Evolutionary conservation across 306 rosid species (phyloP).

Genomic region (Crataegus laevigata): DNA sequence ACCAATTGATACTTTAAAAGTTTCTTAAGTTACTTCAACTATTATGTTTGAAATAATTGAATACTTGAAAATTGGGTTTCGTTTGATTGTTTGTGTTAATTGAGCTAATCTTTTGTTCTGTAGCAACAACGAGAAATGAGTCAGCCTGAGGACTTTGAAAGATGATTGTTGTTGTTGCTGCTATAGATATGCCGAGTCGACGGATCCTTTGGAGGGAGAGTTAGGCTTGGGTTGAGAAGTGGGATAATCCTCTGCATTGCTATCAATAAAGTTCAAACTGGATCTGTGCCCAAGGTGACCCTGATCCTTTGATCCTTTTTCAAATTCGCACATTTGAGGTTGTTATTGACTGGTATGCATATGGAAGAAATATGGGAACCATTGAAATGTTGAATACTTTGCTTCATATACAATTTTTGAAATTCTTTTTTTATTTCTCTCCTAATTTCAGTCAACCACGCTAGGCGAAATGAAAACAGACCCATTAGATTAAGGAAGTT

Average conservation of each 20-base stretch:
- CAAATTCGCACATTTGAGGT: neutral
- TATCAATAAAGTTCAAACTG: slow-evolving; percentile 72
- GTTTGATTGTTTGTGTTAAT: no score
- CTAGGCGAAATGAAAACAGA: no score
- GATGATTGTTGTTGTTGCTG: slow-evolving; percentile 93
- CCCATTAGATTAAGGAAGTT: no score
- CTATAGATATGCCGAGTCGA: slow-evolving; percentile 74
- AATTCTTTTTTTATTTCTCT: no score
- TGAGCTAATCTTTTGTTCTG: slow-evolving; percentile 11
- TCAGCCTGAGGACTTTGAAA: no score
- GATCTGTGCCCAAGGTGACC: slow-evolving; percentile 73
- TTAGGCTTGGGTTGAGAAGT: slow-evolving; percentile 91
- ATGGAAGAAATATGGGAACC: no score
- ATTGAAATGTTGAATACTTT: no score
- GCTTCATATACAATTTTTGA: no score
- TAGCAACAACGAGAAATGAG: no score
- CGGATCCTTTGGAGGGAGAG: slow-evolving; percentile 92
- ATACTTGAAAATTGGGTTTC: neutral
- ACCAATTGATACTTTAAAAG: neutral
- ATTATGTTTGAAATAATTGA: neutral
- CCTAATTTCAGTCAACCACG: no score
- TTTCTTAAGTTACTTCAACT: neutral
- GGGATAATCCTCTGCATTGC: slow-evolving; percentile 90
- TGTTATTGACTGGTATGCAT: no score
- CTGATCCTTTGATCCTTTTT: neutral